Percentiles rank a stretch among this genome's conserved stretches.
These are phyloP conservation scores for Sporopachydermia quercuum DNA, from an alignment of 805 yeast species.

Conservation along the genomic window DNA sequence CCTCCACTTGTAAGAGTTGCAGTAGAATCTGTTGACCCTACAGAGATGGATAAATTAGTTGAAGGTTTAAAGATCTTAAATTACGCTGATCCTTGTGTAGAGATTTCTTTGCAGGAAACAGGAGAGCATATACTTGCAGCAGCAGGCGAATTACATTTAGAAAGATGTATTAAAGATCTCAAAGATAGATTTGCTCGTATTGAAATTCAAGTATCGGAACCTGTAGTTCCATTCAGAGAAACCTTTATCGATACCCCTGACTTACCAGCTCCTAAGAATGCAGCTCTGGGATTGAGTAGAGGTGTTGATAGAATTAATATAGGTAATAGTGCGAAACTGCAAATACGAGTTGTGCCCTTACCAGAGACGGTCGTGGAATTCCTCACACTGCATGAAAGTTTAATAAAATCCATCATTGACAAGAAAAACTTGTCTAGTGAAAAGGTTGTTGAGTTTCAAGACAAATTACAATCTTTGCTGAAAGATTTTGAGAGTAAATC, in stretches of 20 bases:
- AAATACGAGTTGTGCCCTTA: conserved; percentile 35
- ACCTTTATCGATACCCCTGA: conserved; percentile 44
- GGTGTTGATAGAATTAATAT: conserved; percentile 35
- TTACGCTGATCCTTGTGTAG: conserved; percentile 90
- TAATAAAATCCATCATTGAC: conserved; percentile 26
- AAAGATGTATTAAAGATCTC: conserved; percentile 84
- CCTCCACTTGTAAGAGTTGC: conserved; percentile 93
- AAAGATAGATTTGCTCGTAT: conserved; percentile 85
- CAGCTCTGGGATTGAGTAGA: conserved; percentile 26
- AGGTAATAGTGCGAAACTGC: conserved; percentile 32
- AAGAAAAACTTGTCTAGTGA: too few relatives aligned
- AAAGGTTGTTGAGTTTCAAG: conserved; percentile 6
- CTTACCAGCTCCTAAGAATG: conserved; percentile 33
- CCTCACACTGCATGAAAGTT: conserved; percentile 30
- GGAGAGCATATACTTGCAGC: conserved; percentile 92
- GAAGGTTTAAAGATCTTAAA: conserved; percentile 66
- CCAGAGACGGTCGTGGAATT: conserved; percentile 34
- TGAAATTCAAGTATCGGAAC: conserved; percentile 75
- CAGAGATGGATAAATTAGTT: conserved; percentile 60
- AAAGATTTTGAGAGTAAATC: conserved; percentile 3
- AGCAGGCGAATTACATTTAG: conserved; percentile 94
- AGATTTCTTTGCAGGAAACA: conserved; percentile 67
- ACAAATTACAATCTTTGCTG: conserved; percentile 9
- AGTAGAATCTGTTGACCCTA: conserved; percentile 83
- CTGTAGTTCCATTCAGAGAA: conserved; percentile 89